phyloP scores from a whole-genome alignment of 2,329 filamentous ascomycete genomes.

The Stagonosporopsis vannaccii region DNA sequence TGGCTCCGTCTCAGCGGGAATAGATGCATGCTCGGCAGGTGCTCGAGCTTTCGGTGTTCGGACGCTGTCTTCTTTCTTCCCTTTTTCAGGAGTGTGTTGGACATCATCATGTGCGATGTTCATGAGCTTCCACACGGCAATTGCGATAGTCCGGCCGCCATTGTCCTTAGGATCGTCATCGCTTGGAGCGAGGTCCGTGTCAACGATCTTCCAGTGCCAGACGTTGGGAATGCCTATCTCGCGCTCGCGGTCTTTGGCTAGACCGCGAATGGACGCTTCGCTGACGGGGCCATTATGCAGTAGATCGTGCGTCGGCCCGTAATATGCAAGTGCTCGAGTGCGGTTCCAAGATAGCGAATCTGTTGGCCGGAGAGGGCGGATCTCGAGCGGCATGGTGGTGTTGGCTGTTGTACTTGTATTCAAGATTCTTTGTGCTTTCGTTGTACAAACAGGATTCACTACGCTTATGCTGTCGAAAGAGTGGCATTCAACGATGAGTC shows the following conservation, averaged over 20 bases:
- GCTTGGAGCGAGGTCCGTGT: conserved; percentile 33
- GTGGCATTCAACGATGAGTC: conserved; percentile 5
- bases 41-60: not conserved
- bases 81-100: not conserved
- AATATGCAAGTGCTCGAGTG: conserved; percentile 38
- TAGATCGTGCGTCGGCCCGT: conserved; percentile 40
- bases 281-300: conserved; percentile 34
- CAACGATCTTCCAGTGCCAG: conserved; percentile 45
- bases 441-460: not conserved
- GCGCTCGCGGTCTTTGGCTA: conserved; percentile 32
- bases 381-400: conserved; percentile 34
- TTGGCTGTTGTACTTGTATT: not conserved
- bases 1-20: conserved; percentile 7
- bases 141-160: conserved; percentile 36
- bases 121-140: conserved; percentile 38
- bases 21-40: not conserved
- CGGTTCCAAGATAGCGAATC: conserved; percentile 42
- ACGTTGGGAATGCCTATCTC: conserved; percentile 32
- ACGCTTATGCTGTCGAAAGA: not conserved
- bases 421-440: not conserved
- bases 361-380: conserved; percentile 27
- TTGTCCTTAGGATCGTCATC: conserved; percentile 34
- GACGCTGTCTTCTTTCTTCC: not conserved
- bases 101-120: conserved; percentile 15
- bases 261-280: conserved; percentile 33